Conservation (phyloP, 768 basidiomycete genomes). For the Kwoniella bestiolae region DNA sequence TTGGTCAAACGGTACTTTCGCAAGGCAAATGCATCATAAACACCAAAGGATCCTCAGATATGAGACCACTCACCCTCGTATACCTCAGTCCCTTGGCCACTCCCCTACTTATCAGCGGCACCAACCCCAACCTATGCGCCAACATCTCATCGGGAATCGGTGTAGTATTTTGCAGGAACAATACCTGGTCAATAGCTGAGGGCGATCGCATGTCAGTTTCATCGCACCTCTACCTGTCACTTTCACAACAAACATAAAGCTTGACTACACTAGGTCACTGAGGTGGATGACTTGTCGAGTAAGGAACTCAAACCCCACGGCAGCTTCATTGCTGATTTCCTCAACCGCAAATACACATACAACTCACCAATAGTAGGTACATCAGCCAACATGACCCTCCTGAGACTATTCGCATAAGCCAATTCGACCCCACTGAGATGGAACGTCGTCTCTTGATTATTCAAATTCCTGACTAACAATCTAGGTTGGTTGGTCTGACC, state of each 20-base stretch:
- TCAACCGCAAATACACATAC: neutral
- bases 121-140: constrained; percentile 91
- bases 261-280: neutral
- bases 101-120: constrained; percentile 83
- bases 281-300: no score
- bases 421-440: constrained; percentile 95
- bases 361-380: constrained; percentile 89
- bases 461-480: constrained; percentile 60
- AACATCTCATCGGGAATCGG: constrained; percentile 97
- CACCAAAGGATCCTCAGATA: no score
- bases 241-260: neutral
- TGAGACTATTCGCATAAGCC: constrained; percentile 90
- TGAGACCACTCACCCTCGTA: constrained; percentile 53
- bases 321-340: no score
- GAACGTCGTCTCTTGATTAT: constrained; percentile 85
- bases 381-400: constrained; percentile 94
- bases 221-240: neutral
- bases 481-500: constrained; percentile 50
- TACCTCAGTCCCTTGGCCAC: constrained; percentile 80
- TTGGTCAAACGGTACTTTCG: no score
- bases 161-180: constrained; percentile 85
- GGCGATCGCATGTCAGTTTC: no score
- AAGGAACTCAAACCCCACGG: no score
- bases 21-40: no score
- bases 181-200: constrained; percentile 97